Percentiles rank a stretch among this genome's conserved stretches.
These are phyloP conservation scores for Volvox africanus DNA, from an alignment of 139 green algal species.

Conservation along the genomic window DNA sequence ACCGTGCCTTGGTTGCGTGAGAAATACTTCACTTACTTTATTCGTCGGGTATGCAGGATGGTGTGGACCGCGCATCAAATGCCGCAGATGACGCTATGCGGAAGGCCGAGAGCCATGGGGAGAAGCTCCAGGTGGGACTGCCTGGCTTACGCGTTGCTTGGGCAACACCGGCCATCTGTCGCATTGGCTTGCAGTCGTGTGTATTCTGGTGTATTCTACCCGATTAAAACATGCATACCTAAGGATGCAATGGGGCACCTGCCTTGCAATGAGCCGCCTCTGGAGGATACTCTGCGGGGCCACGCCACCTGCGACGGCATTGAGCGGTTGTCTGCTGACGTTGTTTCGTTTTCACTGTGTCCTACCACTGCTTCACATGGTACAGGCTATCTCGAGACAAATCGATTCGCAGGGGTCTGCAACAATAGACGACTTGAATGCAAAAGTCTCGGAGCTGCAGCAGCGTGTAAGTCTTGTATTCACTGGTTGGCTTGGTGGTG, in stretches of 20 bases:
- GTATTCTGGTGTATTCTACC: no score
- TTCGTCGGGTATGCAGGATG: conserved; percentile 21
- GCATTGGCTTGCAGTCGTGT: no score
- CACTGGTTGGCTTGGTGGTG: neutral
- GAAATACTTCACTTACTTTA: no score
- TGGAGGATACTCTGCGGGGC: neutral
- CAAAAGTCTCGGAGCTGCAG: neutral
- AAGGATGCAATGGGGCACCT: no score
- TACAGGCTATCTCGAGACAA: neutral
- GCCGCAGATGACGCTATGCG: conserved; percentile 2
- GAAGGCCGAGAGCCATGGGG: neutral
- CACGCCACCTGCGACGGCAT: no score
- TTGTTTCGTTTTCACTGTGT: neutral
- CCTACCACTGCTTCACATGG: neutral
- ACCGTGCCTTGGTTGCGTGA: no score
- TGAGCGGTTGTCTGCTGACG: no score
- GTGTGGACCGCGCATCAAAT: neutral
- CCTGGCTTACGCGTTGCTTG: neutral
- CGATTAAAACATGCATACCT: no score
- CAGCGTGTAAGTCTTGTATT: neutral
- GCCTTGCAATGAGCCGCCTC: neutral
- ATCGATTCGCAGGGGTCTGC: neutral
- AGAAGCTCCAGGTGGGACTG: neutral
- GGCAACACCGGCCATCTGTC: no score
- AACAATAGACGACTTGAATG: neutral